Conservation (phyloP, 1,139 yeast genomes). For the Pichiaceae sp. region DNA sequence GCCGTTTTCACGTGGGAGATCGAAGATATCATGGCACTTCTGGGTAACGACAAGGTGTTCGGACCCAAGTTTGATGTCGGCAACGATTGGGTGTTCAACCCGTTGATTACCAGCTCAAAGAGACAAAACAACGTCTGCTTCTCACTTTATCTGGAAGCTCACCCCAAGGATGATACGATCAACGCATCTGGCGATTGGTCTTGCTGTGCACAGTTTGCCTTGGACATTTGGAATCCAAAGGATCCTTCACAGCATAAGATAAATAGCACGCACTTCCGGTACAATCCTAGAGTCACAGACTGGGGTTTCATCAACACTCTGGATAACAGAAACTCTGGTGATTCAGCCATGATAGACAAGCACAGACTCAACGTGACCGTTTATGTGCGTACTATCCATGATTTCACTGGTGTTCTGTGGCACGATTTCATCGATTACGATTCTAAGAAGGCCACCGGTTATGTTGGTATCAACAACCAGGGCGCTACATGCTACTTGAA, state of each 20-base stretch:
- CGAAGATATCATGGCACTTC: constrained; percentile 41
- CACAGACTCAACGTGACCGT: constrained; percentile 66
- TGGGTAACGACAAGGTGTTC: constrained; percentile 33
- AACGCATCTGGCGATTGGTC: constrained; percentile 46
- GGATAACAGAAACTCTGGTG: constrained; percentile 44
- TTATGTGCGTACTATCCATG: constrained; percentile 69
- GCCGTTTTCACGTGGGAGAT: constrained; percentile 67
- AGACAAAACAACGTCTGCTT: constrained; percentile 50
- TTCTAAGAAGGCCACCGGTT: constrained; percentile 82
- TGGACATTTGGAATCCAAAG: constrained; percentile 77
- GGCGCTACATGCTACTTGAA: constrained; percentile 98
- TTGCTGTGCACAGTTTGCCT: constrained; percentile 84
- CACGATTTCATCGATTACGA: constrained; percentile 79
- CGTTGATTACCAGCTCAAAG: constrained; percentile 62
- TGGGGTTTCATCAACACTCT: constrained; percentile 91
- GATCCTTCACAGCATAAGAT: constrained; percentile 53
- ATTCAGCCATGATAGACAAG: constrained; percentile 33
- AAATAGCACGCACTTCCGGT: constrained; percentile 76
- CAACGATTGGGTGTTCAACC: constrained; percentile 63
- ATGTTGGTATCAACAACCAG: constrained; percentile 88
- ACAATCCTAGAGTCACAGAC: constrained; percentile 68
- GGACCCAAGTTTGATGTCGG: constrained; percentile 58
- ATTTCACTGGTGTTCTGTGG: constrained; percentile 92
- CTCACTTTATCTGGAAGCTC: constrained; percentile 61
- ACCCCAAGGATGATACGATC: constrained; percentile 27